These are phyloP conservation scores for Intubia oerlemansii DNA, from an alignment of 2,329 filamentous ascomycete genomes.

Conservation along the genomic window DNA sequence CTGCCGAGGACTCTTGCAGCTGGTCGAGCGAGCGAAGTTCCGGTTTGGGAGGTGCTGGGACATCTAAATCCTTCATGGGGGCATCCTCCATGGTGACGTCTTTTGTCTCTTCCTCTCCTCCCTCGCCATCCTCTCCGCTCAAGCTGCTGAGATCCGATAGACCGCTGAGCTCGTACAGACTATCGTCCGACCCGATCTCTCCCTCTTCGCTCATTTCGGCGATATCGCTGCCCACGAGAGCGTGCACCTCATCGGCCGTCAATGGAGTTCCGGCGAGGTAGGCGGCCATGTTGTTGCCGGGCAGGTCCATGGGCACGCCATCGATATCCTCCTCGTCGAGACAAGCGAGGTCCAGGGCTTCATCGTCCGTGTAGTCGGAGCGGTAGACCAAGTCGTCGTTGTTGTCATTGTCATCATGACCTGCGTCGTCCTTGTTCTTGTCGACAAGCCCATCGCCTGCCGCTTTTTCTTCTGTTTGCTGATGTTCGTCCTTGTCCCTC, in stretches of 20 bases:
- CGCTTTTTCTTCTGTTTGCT: neutral
- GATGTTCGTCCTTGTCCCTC: no score
- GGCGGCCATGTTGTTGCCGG: conserved; percentile 8
- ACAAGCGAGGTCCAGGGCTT: conserved; percentile 25
- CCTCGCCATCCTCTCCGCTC: no score
- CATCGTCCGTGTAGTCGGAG: conserved; percentile 11
- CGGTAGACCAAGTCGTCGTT: conserved; percentile 7
- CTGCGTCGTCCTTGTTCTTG: neutral
- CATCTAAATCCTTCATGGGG: no score
- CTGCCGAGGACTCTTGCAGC: no score
- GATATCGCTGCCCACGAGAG: conserved; percentile 2
- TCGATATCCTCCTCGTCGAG: conserved; percentile 22
- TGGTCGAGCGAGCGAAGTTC: no score
- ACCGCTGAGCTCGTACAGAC: no score
- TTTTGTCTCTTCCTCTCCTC: no score
- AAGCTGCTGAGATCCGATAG: no score
- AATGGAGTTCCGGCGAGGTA: conserved; percentile 12
- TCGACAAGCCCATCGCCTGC: neutral
- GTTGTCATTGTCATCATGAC: conserved; percentile 9
- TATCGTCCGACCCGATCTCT: conserved; percentile 7
- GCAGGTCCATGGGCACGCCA: conserved; percentile 22
- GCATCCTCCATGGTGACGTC: no score
- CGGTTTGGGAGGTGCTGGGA: no score
- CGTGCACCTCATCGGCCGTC: conserved; percentile 14
- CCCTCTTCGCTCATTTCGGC: conserved; percentile 8